A percentile compares a stretch with the other conserved stretches of the same genome.
phyloP scores from a whole-genome alignment of 2,329 filamentous ascomycete genomes.

The Tolypocladium tropicale region DNA sequence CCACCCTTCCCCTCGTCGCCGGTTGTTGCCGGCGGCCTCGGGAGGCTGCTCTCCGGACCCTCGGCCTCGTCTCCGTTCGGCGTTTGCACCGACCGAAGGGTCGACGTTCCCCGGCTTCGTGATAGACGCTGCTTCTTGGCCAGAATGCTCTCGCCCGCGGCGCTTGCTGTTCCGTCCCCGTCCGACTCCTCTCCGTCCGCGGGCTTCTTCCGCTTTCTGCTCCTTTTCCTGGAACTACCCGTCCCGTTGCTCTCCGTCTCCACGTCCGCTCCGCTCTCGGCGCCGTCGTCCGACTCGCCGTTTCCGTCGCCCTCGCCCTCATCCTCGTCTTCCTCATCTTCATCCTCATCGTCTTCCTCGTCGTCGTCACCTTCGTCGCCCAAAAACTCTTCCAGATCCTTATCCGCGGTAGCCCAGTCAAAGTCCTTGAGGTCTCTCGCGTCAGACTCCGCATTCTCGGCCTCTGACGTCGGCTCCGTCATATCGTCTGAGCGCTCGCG shows the following conservation, averaged over 20 bases:
- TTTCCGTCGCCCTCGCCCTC: constrained; percentile 11
- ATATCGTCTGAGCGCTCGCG: constrained; percentile 27
- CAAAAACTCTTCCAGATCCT: constrained; percentile 69
- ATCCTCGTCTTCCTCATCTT: constrained; percentile 16
- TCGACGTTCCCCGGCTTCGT: constrained; percentile 32
- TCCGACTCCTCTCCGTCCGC: constrained; percentile 21
- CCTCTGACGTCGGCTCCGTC: constrained; percentile 20
- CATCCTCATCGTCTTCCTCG: constrained; percentile 35
- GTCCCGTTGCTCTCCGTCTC: constrained; percentile 18
- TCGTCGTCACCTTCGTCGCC: constrained; percentile 42
- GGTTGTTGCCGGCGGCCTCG: constrained; percentile 28
- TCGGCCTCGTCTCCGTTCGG: constrained; percentile 23
- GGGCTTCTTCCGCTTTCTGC: constrained; percentile 22
- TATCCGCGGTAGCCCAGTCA: constrained; percentile 54
- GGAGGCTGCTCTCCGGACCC: constrained; percentile 25
- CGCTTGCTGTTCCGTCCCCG: constrained; percentile 17
- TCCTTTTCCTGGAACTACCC: constrained; percentile 14
- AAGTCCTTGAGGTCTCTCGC: constrained; percentile 42
- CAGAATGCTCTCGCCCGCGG: constrained; percentile 26
- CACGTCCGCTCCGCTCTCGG: constrained; percentile 10
- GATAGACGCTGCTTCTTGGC: constrained; percentile 42
- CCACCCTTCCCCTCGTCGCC: constrained; percentile 15
- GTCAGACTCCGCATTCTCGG: constrained; percentile 18
- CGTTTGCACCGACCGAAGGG: constrained; percentile 34
- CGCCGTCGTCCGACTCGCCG: constrained; percentile 6